Evolutionary conservation across 2,329 filamentous ascomycete species (phyloP).

Genomic region (Aureobasidium sp.): DNA sequence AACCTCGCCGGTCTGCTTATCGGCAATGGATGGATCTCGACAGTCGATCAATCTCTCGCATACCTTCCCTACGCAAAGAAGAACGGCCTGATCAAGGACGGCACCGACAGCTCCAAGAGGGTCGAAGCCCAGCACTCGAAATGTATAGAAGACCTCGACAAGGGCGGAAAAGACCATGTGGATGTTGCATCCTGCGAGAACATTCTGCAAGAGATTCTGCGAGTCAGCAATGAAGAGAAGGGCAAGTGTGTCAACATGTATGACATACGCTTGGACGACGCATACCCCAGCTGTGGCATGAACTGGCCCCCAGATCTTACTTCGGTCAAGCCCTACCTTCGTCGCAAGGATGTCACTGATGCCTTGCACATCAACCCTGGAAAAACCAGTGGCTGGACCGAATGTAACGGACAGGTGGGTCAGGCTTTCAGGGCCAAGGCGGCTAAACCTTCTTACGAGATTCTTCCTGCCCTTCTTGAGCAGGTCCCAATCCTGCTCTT

Average conservation of each 20-base stretch:
- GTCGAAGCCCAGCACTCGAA: conserved; percentile 61
- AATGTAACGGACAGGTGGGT: conserved; percentile 77
- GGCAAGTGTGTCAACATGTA: conserved; percentile 88
- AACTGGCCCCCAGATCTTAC: conserved; percentile 89
- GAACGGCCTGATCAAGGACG: conserved; percentile 61
- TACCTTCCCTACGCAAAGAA: conserved; percentile 79
- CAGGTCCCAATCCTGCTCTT: conserved; percentile 78
- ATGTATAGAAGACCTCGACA: conserved; percentile 56
- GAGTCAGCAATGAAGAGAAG: conserved; percentile 49
- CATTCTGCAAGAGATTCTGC: conserved; percentile 66
- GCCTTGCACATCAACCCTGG: conserved; percentile 77
- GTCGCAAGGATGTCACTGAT: conserved; percentile 64
- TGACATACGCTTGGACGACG: conserved; percentile 78
- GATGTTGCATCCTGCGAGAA: conserved; percentile 65
- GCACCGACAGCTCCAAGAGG: conserved; percentile 53
- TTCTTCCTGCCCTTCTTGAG: conserved; percentile 71
- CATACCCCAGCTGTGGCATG: conserved; percentile 82
- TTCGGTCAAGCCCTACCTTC: conserved; percentile 73
- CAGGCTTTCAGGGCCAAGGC: conserved; percentile 60
- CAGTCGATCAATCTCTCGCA: conserved; percentile 77
- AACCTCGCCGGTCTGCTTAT: conserved; percentile 79
- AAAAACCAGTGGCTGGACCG: conserved; percentile 81
- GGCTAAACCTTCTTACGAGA: conserved; percentile 62
- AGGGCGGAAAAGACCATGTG: conserved; percentile 53
- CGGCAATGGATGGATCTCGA: conserved; percentile 96